These are phyloP conservation scores for Casuarina glauca DNA, from an alignment of 306 rosid species.

Conservation along the genomic window DNA sequence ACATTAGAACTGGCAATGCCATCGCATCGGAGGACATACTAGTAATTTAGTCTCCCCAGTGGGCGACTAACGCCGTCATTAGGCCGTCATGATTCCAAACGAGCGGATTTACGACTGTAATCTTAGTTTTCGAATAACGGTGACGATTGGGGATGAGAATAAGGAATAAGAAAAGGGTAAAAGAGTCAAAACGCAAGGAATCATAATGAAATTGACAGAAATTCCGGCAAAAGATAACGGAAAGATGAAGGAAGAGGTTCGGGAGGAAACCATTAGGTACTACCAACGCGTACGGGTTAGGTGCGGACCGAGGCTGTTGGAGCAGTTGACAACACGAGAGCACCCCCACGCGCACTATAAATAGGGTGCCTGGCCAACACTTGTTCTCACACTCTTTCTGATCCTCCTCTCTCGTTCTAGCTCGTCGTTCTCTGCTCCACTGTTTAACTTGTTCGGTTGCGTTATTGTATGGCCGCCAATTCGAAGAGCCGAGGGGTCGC, in stretches of 20 bases:
- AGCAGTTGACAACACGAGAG: background rate
- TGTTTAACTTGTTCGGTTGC: background rate
- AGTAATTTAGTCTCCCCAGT: no score
- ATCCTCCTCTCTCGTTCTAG: background rate
- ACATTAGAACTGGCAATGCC: no score
- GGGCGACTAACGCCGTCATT: no score
- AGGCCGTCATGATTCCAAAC: no score
- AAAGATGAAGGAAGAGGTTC: background rate
- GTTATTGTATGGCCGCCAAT: slow-evolving; percentile 94
- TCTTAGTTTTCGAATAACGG: no score
- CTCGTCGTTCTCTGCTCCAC: background rate
- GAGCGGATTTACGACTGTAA: no score
- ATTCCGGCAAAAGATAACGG: background rate
- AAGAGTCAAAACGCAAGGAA: no score
- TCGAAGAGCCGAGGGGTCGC: slow-evolving; percentile 73
- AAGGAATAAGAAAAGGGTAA: no score
- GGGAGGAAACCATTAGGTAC: slow-evolving; percentile 7
- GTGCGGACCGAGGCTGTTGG: background rate
- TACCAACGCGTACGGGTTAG: slow-evolving; percentile 1
- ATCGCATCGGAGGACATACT: no score
- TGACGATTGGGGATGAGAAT: no score
- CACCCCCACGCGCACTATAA: background rate
- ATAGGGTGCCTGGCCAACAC: background rate
- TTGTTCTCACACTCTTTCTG: background rate
- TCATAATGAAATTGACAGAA: background rate